Base-by-base conservation (phyloP, 2,329 filamentous ascomycete species). In the Chrysoporthe cubensis region DNA sequence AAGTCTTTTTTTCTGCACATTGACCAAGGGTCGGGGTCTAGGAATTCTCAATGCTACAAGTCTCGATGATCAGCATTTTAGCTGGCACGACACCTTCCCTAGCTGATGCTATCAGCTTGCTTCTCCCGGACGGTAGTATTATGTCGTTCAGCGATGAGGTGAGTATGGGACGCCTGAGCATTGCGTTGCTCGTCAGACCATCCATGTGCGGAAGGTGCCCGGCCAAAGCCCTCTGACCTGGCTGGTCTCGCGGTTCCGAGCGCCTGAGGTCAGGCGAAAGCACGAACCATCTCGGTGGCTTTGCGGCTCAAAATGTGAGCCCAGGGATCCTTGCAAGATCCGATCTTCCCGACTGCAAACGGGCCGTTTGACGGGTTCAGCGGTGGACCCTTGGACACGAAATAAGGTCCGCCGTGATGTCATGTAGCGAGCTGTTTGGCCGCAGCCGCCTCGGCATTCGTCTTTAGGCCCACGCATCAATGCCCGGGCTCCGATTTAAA, bases 331-430 rank as follows among this genome's bases (percentile, higher is more conserved):
- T 66, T 6, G 58, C 59, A 40, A 56, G 62, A 66, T 43, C 62
- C 65, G 65, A 65, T 62, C 18, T 54, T 59, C 65, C 68, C 68
- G 65, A 52, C 56, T 58, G 42, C 62, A 69, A 69, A 69, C 68
- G 68, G 68, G 44, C 68, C 68, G 68, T 69, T 69, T 69, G 68
- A 69, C 68, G 68, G 68, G 65, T 63, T 62, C 34, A 32, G 48
- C 48, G 37, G 65, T 54, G 61, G 65, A 40, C 46, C 54, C 44
- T 54, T 43, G 21, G 18, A 48, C 59, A 69, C 65, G 46, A 57
- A 66, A 65, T 21, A n/a, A 40, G 61, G 57, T 34, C 58, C 65
- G 14, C 62, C 43, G 50, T 67, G 68, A 69, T 67, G 68, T 69
- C 63, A 67, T 65, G 42, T 62, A 40, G 52, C 57, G 65, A 64